Percentiles rank a stretch among this genome's conserved stretches.
phyloP scores from a whole-genome alignment of 805 yeast species.

The Yarrowia sp. region DNA sequence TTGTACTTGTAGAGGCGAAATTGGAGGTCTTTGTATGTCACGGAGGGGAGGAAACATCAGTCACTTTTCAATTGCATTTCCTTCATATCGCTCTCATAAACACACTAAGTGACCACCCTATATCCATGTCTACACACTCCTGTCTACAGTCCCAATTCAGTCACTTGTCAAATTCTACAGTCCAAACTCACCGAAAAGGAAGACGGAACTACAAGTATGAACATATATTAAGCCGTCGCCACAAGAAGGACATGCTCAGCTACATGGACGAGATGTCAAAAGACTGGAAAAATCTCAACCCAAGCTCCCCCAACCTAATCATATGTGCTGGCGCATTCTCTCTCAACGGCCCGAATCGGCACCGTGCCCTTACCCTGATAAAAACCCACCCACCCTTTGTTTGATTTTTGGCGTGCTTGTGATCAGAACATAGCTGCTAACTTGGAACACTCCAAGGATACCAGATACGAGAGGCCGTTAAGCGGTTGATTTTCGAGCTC shows the following conservation, averaged over 20 bases:
- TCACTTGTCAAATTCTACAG: constrained; percentile 1
- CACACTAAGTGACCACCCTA: not conserved
- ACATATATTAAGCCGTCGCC: constrained; percentile 2
- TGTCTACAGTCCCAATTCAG: not conserved
- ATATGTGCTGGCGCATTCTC: constrained; percentile 30
- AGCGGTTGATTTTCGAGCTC: too few species aligned
- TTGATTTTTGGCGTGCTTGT: constrained; percentile 31
- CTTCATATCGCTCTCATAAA: not conserved
- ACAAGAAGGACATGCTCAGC: too few species aligned
- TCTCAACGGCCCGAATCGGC: constrained; percentile 12
- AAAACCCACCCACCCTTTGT: constrained; percentile 30
- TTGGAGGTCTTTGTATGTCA: too few species aligned
- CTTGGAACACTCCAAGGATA: constrained; percentile 25
- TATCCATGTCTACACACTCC: not conserved
- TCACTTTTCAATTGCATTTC: too few species aligned
- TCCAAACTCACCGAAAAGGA: constrained; percentile 22
- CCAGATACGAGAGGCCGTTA: not conserved
- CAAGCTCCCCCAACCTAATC: constrained; percentile 14
- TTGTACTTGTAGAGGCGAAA: too few species aligned
- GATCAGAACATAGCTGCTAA: constrained; percentile 27
- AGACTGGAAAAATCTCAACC: too few species aligned
- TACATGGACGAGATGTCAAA: too few species aligned
- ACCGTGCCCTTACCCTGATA: constrained; percentile 14
- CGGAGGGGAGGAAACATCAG: too few species aligned
- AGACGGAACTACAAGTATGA: not conserved